Conservation (phyloP, 352 stramenopile genomes). For the Globisporangium yorkense region DNA sequence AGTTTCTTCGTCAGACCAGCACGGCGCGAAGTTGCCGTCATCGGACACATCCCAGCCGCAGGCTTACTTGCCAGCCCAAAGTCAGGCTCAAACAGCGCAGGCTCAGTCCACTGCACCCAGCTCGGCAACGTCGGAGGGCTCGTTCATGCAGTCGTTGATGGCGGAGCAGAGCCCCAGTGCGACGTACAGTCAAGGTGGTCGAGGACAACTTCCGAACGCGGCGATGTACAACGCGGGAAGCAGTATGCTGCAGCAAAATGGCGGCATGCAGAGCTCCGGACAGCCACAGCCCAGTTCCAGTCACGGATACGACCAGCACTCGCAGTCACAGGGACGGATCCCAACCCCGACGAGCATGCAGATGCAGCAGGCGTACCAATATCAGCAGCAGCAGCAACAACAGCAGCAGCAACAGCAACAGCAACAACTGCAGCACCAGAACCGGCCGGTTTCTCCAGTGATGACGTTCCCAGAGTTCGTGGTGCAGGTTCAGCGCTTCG, state of each 20-base stretch:
- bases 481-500: slow-evolving; percentile 60
- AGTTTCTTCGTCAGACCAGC: background rate
- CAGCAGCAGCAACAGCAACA: slow-evolving; percentile 25
- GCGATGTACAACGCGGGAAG: too few relatives aligned
- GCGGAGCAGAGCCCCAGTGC: slow-evolving; percentile 19
- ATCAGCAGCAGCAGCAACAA: slow-evolving; percentile 25
- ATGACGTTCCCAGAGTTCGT: slow-evolving; percentile 57
- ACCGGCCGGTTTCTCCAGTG: slow-evolving; percentile 7
- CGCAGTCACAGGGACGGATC: background rate
- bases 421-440: slow-evolving; percentile 22
- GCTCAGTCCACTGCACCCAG: background rate
- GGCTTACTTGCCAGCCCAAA: slow-evolving; percentile 1
- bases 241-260: too few relatives aligned
- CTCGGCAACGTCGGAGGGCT: slow-evolving; percentile 14
- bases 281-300: background rate
- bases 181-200: slow-evolving; percentile 13
- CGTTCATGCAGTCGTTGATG: slow-evolving; percentile 38
- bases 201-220: background rate
- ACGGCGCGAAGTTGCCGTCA: background rate
- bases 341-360: slow-evolving; percentile 9
- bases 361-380: slow-evolving; percentile 16
- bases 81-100: background rate
- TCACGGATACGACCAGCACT: slow-evolving; percentile 6
- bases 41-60: background rate
- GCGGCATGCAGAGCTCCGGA: slow-evolving; percentile 2